These are phyloP conservation scores for Salvia rosmarinus DNA, from an alignment of 257 asterid species.

Conservation along the genomic window DNA sequence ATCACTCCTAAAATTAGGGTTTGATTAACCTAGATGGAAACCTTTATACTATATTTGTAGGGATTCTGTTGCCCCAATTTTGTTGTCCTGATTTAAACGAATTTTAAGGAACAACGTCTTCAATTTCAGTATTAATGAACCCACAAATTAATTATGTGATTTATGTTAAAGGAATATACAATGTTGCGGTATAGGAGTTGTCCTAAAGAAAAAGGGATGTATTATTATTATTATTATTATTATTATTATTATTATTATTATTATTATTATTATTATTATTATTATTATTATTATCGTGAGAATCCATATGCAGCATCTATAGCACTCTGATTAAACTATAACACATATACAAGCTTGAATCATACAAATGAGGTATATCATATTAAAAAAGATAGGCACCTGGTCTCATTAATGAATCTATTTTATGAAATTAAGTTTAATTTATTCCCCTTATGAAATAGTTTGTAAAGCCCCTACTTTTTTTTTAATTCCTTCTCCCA, in stretches of 20 bases:
- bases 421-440: too few relatives aligned
- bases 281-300: too few relatives aligned
- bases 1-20: constrained; percentile 43
- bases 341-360: too few relatives aligned
- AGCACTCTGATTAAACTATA: too few relatives aligned
- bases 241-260: too few relatives aligned
- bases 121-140: constrained; percentile 27
- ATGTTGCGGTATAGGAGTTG: constrained; percentile 23
- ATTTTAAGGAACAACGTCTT: constrained; percentile 32
- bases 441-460: too few relatives aligned
- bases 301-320: too few relatives aligned
- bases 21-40: constrained; percentile 19
- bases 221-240: too few relatives aligned
- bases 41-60: constrained; percentile 6
- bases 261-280: too few relatives aligned
- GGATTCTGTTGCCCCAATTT: constrained; percentile 16
- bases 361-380: too few relatives aligned
- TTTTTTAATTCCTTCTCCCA: not conserved
- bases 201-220: constrained; percentile 7
- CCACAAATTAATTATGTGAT: constrained; percentile 35
- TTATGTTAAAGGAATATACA: constrained; percentile 25
- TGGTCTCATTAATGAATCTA: not conserved
- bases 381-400: too few relatives aligned
- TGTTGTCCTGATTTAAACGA: constrained; percentile 18
- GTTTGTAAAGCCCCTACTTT: not conserved